These are phyloP conservation scores for Lathyrus oleraceus DNA, from an alignment of 306 rosid species.

Conservation along the genomic window DNA sequence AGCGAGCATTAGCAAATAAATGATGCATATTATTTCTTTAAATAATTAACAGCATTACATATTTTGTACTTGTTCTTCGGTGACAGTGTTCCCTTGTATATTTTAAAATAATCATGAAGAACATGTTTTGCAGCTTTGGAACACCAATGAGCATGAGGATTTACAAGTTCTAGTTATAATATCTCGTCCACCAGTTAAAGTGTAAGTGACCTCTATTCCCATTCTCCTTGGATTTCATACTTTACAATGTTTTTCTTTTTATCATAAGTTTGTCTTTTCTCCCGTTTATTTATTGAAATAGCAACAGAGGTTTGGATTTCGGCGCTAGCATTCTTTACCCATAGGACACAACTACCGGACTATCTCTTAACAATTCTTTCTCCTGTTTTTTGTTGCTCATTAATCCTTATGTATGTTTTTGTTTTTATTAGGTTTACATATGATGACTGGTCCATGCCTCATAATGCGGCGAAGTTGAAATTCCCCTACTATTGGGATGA, in stretches of 20 bases:
- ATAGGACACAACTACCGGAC: neutral
- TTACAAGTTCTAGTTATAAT: conserved; percentile 74
- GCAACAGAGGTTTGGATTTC: neutral
- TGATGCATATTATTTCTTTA: conserved; percentile 24
- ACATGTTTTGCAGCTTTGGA: conserved; percentile 64
- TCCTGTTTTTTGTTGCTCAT: neutral
- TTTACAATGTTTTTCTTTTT: conserved; percentile 24
- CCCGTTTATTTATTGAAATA: neutral
- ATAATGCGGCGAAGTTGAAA: conserved; percentile 75
- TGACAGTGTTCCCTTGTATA: neutral
- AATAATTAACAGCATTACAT: neutral
- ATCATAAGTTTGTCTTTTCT: neutral
- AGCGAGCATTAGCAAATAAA: conserved; percentile 3
- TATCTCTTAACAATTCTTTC: neutral
- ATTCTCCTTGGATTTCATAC: conserved; percentile 28
- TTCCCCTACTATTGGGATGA: conserved; percentile 87
- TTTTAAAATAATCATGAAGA: conserved; percentile 24
- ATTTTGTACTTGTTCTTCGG: conserved; percentile 1
- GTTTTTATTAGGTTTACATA: conserved; percentile 67
- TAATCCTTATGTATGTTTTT: conserved; percentile 32
- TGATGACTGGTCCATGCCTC: conserved; percentile 88
- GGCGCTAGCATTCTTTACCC: neutral
- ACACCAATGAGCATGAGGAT: conserved; percentile 76
- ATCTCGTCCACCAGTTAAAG: conserved; percentile 89
- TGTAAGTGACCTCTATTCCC: conserved; percentile 55